phyloP scores from a whole-genome alignment of 2,329 filamentous ascomycete species.

The Onygenales sp. region DNA sequence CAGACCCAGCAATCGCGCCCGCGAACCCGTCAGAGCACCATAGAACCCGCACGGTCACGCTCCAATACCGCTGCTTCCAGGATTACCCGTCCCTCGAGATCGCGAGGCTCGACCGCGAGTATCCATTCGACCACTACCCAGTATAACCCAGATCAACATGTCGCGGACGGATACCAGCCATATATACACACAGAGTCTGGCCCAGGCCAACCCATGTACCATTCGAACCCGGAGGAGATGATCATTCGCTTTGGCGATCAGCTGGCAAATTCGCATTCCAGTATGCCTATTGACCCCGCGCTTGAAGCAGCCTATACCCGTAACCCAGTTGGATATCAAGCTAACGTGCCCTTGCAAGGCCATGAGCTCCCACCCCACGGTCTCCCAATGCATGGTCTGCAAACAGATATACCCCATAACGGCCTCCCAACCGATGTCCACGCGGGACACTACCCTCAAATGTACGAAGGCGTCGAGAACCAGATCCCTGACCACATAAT shows the following conservation, averaged over 20 bases:
- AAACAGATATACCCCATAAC: conserved; percentile 25
- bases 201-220: conserved; percentile 27
- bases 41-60: conserved; percentile 31
- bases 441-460: conserved; percentile 27
- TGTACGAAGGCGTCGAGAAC: conserved; percentile 35
- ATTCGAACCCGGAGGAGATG: conserved; percentile 34
- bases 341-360: conserved; percentile 26
- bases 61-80: conserved; percentile 33
- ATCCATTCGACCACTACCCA: conserved; percentile 39
- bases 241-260: conserved; percentile 37
- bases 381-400: conserved; percentile 27
- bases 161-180: conserved; percentile 29
- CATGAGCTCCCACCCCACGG: conserved; percentile 26
- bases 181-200: conserved; percentile 28
- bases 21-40: conserved; percentile 31
- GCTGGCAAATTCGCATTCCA: conserved; percentile 28
- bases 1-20: conserved; percentile 29
- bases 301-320: conserved; percentile 25
- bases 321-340: conserved; percentile 23
- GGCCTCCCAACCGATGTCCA: conserved; percentile 20
- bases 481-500: conserved; percentile 31
- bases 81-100: conserved; percentile 32
- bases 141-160: conserved; percentile 30
- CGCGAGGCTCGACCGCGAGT: conserved; percentile 38
- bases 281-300: conserved; percentile 26